These are phyloP conservation scores for Reutealis trisperma DNA, from an alignment of 345 rosid genomes.

Conservation along the genomic window DNA sequence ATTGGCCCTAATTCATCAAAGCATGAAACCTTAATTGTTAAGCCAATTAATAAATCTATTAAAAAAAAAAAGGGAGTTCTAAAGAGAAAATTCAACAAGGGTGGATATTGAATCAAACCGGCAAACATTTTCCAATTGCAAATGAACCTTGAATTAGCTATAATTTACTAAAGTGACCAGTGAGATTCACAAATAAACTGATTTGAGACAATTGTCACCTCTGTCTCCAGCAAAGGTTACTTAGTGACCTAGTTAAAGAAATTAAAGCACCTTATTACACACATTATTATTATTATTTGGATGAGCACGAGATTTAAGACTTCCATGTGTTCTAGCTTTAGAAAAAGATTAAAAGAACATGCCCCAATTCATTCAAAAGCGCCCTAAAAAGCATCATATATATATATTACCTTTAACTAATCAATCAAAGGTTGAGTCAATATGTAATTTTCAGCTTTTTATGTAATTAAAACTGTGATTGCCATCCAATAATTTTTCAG, in stretches of 20 bases:
- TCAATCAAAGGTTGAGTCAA: too few species aligned
- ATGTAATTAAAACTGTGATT: too few species aligned
- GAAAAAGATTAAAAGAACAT: background rate
- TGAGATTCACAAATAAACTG: background rate
- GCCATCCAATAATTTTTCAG: too few species aligned
- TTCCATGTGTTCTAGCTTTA: conserved; percentile 7
- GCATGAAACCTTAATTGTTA: too few species aligned
- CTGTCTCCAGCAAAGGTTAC: background rate
- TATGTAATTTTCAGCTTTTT: too few species aligned
- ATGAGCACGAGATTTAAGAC: conserved; percentile 1
- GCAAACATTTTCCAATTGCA: too few species aligned
- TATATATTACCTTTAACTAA: conserved; percentile 3
- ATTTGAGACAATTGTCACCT: background rate
- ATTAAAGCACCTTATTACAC: background rate
- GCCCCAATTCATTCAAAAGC: background rate
- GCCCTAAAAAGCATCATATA: conserved; percentile 9
- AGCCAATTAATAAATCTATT: too few species aligned
- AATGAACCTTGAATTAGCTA: too few species aligned
- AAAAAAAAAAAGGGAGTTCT: too few species aligned
- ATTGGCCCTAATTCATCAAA: too few species aligned
- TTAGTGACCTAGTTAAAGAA: background rate
- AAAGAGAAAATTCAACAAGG: background rate
- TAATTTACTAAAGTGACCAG: too few species aligned
- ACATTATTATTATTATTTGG: background rate
- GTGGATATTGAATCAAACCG: background rate